These are phyloP conservation scores for Vanilla planifolia DNA, from an alignment of 106 monocot species.

Conservation along the genomic window DNA sequence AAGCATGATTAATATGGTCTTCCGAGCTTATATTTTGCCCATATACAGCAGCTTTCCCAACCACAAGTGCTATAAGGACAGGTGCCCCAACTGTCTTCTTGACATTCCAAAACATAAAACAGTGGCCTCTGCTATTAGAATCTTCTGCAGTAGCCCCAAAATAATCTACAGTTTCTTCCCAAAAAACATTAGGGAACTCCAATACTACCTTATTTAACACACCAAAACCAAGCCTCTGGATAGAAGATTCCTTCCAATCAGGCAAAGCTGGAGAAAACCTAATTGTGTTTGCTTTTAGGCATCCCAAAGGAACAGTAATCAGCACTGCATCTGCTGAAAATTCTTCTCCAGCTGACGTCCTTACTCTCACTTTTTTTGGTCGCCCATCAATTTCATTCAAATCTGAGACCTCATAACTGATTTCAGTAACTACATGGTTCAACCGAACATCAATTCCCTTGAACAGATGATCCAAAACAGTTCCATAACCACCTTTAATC, in stretches of 20 bases:
- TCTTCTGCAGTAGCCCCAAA: slow-evolving; percentile 97
- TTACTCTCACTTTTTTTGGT: slow-evolving; percentile 50
- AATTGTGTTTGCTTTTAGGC: slow-evolving; percentile 74
- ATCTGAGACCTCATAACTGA: slow-evolving; percentile 34
- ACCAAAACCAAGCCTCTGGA: slow-evolving; percentile 94
- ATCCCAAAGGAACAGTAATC: slow-evolving; percentile 93
- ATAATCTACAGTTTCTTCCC: slow-evolving; percentile 95
- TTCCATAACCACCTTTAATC: slow-evolving; percentile 91
- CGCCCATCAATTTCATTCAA: slow-evolving; percentile 9
- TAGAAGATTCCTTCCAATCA: slow-evolving; percentile 79
- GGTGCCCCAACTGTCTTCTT: slow-evolving; percentile 92
- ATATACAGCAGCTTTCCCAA: slow-evolving; percentile 85
- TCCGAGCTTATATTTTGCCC: slow-evolving; percentile 43
- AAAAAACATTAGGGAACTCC: slow-evolving; percentile 87
- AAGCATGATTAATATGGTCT: slow-evolving; percentile 81
- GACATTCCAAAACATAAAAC: slow-evolving; percentile 99
- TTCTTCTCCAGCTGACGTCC: slow-evolving; percentile 51
- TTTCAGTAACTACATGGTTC: slow-evolving; percentile 67
- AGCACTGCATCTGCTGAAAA: slow-evolving; percentile 83
- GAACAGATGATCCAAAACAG: slow-evolving; percentile 65
- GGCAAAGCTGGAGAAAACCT: slow-evolving; percentile 81
- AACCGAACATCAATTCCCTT: slow-evolving; percentile 64
- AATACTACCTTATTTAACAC: slow-evolving; percentile 87
- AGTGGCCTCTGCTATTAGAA: slow-evolving; percentile 58
- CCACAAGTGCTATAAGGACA: slow-evolving; percentile 95